A percentile compares a stretch with the other conserved stretches of the same genome.
Conservation (phyloP, 2,329 filamentous ascomycete species). For the Immersiporthe knoxdaviesiana region DNA sequence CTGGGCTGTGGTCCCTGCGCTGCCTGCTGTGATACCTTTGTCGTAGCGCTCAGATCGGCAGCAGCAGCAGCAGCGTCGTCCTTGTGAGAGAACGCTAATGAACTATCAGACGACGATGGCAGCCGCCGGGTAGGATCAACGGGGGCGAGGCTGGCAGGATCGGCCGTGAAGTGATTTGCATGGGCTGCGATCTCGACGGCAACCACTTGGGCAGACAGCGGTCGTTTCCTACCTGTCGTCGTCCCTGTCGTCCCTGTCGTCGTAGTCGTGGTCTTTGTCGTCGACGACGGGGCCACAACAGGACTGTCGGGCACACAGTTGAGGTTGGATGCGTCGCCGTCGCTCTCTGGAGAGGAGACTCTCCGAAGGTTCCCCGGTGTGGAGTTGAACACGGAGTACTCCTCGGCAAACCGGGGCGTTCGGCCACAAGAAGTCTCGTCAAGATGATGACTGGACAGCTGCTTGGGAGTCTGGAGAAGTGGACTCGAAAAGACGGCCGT, state of each 20-base stretch:
- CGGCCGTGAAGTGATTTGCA: conserved; percentile 63
- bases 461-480: conserved; percentile 60
- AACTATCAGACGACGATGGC: conserved; percentile 58
- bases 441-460: conserved; percentile 44
- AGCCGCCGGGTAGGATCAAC: conserved; percentile 63
- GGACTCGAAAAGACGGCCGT: conserved; percentile 58
- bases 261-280: no score
- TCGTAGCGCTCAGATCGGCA: neutral
- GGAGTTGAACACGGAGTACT: conserved; percentile 68
- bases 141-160: conserved; percentile 57
- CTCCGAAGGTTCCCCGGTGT: conserved; percentile 62
- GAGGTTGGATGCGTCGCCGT: conserved; percentile 43
- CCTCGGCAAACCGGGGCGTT: conserved; percentile 66
- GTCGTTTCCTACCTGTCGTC: conserved; percentile 48
- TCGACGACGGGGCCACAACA: conserved; percentile 38
- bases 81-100: conserved; percentile 41
- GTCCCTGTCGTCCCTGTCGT: no score
- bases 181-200: conserved; percentile 60
- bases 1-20: conserved; percentile 37
- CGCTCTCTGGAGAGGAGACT: conserved; percentile 37
- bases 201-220: conserved; percentile 54
- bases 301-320: conserved; percentile 48
- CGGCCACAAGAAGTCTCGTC: conserved; percentile 56
- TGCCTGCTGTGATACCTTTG: conserved; percentile 9
- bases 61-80: neutral